phyloP scores from a whole-genome alignment of 73 alveolate species.

The Urostyla sp. region DNA sequence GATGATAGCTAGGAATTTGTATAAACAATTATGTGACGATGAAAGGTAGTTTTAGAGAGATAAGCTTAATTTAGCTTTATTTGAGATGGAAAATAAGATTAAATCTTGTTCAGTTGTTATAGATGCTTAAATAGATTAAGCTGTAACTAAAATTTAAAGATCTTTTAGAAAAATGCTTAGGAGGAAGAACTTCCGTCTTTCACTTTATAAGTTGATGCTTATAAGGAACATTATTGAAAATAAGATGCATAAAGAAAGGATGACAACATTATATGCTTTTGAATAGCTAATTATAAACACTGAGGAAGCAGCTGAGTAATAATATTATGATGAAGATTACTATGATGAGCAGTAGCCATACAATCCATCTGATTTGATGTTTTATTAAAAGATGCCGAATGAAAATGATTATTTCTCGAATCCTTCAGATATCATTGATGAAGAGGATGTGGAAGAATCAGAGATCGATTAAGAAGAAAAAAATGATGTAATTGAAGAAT shows the following conservation, averaged over 20 bases:
- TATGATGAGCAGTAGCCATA: constrained; percentile 8
- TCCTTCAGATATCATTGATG: constrained; percentile 53
- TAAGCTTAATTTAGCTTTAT: neutral
- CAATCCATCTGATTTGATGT: neutral
- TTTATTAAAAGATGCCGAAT: constrained; percentile 23
- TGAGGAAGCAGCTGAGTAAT: constrained; percentile 49
- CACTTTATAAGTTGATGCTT: constrained; percentile 44
- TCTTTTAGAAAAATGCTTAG: constrained; percentile 49
- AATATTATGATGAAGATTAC: constrained; percentile 30
- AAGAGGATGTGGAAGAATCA: constrained; percentile 46
- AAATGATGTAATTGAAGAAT: neutral
- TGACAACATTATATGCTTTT: constrained; percentile 51
- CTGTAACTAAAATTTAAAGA: constrained; percentile 14
- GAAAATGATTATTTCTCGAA: constrained; percentile 50
- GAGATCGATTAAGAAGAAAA: constrained; percentile 39
- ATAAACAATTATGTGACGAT: neutral
- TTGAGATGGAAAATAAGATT: constrained; percentile 10
- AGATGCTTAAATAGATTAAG: constrained; percentile 6
- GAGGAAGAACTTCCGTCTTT: constrained; percentile 27
- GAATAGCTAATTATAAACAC: constrained; percentile 52
- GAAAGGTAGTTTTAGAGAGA: neutral
- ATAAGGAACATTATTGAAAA: constrained; percentile 38
- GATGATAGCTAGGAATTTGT: neutral
- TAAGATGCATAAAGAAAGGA: constrained; percentile 53
- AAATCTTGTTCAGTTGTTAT: constrained; percentile 19